phyloP scores from a whole-genome alignment of 495 filamentous ascomycete genomes.

The Trichoderma erinaceum region DNA sequence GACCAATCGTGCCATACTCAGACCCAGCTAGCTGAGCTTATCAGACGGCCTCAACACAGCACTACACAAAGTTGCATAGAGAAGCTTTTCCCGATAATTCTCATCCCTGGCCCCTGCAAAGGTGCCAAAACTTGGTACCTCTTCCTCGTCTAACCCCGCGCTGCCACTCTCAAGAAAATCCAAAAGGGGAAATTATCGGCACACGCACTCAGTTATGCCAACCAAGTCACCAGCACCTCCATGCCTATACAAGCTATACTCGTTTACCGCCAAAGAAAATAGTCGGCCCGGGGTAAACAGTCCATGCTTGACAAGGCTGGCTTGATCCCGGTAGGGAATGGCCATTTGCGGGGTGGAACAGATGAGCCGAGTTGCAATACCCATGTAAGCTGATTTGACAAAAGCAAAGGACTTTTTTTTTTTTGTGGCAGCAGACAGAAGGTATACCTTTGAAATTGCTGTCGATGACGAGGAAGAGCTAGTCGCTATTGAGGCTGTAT shows the following conservation, averaged over 20 bases:
- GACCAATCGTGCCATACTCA: too few relatives aligned
- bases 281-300: background rate
- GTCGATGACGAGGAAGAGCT: background rate
- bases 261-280: background rate
- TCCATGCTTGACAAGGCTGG: background rate
- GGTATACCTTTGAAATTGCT: background rate
- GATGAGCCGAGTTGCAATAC: background rate
- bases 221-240: background rate
- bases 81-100: background rate
- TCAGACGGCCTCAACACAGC: background rate
- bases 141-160: background rate
- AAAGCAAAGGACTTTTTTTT: background rate
- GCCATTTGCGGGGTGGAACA: conserved; percentile 9
- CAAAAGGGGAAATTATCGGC: conserved; percentile 11
- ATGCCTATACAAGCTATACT: background rate
- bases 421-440: background rate
- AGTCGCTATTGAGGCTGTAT: too few relatives aligned
- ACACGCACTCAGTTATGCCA: too few relatives aligned
- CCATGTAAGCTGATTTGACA: background rate
- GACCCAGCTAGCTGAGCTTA: background rate
- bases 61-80: background rate
- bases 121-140: background rate
- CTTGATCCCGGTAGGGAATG: background rate
- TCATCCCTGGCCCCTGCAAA: background rate
- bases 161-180: background rate